Evolutionary conservation across 306 rosid genomes (phyloP).

Genomic region (Dryas octopetala): DNA sequence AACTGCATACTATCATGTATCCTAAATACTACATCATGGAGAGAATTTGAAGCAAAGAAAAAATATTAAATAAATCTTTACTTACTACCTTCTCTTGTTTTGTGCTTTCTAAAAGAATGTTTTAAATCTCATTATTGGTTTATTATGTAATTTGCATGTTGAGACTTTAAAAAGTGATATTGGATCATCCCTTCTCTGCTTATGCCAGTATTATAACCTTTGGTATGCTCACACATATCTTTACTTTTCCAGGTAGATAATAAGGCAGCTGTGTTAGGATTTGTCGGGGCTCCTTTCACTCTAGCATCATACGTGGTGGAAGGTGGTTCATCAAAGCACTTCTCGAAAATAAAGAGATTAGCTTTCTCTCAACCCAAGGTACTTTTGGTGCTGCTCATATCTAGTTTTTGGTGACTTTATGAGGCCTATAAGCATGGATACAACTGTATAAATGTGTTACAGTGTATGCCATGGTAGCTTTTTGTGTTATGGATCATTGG

Average conservation of each 20-base stretch:
- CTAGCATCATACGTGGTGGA: conserved; percentile 96
- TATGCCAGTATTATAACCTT: conserved; percentile 15
- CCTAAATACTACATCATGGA: not conserved
- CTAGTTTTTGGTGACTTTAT: not conserved
- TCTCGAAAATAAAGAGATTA: conserved; percentile 80
- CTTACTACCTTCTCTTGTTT: not conserved
- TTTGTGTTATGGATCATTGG: not conserved
- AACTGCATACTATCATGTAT: not conserved
- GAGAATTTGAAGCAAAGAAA: not conserved
- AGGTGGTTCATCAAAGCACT: conserved; percentile 97
- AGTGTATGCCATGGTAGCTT: conserved; percentile 24
- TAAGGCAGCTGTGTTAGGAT: conserved; percentile 90
- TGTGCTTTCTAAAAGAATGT: not conserved
- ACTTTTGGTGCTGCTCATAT: conserved; percentile 5
- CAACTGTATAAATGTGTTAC: conserved; percentile 5
- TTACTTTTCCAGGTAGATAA: conserved; percentile 69
- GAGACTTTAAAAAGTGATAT: not conserved
- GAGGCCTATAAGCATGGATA: not conserved
- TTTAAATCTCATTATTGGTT: not conserved
- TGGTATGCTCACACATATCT: conserved; percentile 9
- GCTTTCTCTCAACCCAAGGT: conserved; percentile 77
- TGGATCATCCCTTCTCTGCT: not conserved
- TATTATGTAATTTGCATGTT: not conserved
- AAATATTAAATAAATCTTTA: not conserved
- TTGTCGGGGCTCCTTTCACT: conserved; percentile 98